Base-by-base conservation (phyloP, 257 asterid species). In the Henckelia pumila region DNA sequence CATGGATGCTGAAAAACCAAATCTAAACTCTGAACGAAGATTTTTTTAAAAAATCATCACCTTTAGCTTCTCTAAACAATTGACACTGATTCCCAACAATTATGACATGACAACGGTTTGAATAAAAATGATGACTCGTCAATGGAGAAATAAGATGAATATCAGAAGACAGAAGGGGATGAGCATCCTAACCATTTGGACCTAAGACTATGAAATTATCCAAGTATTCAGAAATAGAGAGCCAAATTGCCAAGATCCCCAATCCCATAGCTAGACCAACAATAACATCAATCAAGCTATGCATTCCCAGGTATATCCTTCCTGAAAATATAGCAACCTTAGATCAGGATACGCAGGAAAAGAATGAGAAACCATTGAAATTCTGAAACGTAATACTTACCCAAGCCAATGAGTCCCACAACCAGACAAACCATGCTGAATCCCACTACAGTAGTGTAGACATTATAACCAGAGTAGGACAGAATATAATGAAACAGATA, bases 291-390 rank as follows among this genome's bases (percentile, higher is more conserved):
- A 91, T 76, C 85, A 81, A 74, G 81, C 97, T 94, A 82, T 91
- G 99, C 98, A 91, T 94, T 61, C 98, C 98, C 16, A 91, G 91
- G 83, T 94, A 94, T 52, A 94, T 78, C 83, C 99, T 85, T 68
- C 96, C 99, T 94, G 68, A 64, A 5, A 76, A 75, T 49, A 58
- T 25, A 58, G 59, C 57, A 66, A 50, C 8, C 19, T 60, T 68
- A 61, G 66, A 58, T 60, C 69, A 24, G 13, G 24, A 59, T 53
- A 74, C 56, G 23, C 56, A 32, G 33, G 55, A 23, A 63, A 67
- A 71, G 47, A 71, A 68, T 21, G 59, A 47, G 52, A 63, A 59
- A 59, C 24, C 49, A 14, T 37, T 59, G 56, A 37, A 69, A 71
- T 59, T 26, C 29, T 23, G 60, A 74, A 61, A 59, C 72, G 13